Percentiles rank a stretch among this genome's conserved stretches.
phyloP scores from a whole-genome alignment of 2,329 filamentous ascomycete species.

The Monosporascus sp. region DNA sequence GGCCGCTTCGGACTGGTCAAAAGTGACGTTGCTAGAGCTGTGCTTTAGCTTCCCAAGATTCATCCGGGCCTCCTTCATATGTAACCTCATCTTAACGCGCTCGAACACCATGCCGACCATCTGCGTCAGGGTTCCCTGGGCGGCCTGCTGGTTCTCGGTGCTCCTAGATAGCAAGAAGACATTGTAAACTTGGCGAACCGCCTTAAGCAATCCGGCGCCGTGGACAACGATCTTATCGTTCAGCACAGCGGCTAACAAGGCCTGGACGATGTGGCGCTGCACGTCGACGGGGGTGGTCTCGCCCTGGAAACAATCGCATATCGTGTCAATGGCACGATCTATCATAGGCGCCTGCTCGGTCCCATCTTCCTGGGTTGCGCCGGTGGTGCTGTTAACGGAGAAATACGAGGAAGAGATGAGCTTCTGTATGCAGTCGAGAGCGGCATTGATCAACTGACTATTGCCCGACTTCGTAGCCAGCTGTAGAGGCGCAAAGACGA shows the following conservation, averaged over 20 bases:
- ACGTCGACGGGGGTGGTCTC: constrained; percentile 89
- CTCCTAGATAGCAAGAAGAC: constrained; percentile 95
- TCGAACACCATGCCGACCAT: constrained; percentile 99
- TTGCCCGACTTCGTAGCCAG: constrained; percentile 84
- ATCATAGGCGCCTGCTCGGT: constrained; percentile 67
- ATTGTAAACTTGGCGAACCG: constrained; percentile 97
- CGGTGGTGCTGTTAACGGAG: constrained; percentile 58
- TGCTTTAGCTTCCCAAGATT: constrained; percentile 49
- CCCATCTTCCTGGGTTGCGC: constrained; percentile 38
- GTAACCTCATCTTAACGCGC: constrained; percentile 78
- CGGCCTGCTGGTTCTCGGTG: constrained; percentile 91
- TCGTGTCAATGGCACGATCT: constrained; percentile 95
- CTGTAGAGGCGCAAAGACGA: constrained; percentile 86
- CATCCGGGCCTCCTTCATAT: constrained; percentile 77
- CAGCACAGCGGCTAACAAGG: constrained; percentile 85
- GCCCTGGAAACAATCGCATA: constrained; percentile 98
- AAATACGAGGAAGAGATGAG: constrained; percentile 99
- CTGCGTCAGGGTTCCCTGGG: constrained; percentile 92
- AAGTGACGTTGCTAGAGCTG: constrained; percentile 47
- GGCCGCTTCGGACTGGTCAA: constrained; percentile 41
- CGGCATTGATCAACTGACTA: constrained; percentile 78
- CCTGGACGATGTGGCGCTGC: constrained; percentile 97
- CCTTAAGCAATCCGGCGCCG: constrained; percentile 90
- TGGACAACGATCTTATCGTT: constrained; percentile 99
- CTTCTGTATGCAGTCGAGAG: constrained; percentile 97